Base-by-base conservation (phyloP, 1,284 basidiomycete genomes). In the Mycosarcoma mackinlayi region DNA sequence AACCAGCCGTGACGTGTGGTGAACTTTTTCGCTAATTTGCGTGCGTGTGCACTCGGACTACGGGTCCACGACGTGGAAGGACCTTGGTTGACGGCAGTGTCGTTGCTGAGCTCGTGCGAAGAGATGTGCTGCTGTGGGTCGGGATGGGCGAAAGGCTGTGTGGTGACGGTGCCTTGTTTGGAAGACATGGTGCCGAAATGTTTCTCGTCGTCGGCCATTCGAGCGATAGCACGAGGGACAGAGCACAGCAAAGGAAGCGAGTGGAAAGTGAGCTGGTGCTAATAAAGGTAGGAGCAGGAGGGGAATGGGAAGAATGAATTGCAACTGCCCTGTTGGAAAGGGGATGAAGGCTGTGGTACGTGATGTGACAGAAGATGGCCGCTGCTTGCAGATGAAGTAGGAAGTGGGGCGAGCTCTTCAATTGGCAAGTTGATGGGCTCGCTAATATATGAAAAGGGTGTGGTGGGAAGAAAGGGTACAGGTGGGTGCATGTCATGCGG, bases 1-100 rank as follows among this genome's bases (percentile, higher is more conserved):
- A 77, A n/a, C 75, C 75, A 77, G 38, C 61, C 72, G 16, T 76
- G 52, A 13, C 55, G 50, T 2, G 75, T 64, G 50, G 19, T 50
- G 38, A 67, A 30, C 10, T 42, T 52, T 35, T 31, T 47, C 1
- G 33, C 48, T n/a, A 37, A 16, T 7, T 38, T 30, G 27, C 57
- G 49, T 10, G 40, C 44, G 23, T 48, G 31, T 4, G 45, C 14
- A 18, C 61, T 44, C 10, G 61, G 61, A n/a, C 27, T 57, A 14
- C 46, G 61, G 0, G 21, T 24, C 42, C 48, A 65, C 0, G 55
- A 53, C 2, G 45, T 35, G 8, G 49, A 6, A 5, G 35, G 6
- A 4, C 23, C 19, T 13, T 41, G 31, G 3, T 28, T 3, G 18
- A 40, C 1, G 18, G 19, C 24, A 8, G 1, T 8, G 34, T 30